A percentile compares a stretch with the other conserved stretches of the same genome.
Evolutionary conservation across 2,329 filamentous ascomycete species (phyloP).

Genomic region (Fusarium caatingaense): DNA sequence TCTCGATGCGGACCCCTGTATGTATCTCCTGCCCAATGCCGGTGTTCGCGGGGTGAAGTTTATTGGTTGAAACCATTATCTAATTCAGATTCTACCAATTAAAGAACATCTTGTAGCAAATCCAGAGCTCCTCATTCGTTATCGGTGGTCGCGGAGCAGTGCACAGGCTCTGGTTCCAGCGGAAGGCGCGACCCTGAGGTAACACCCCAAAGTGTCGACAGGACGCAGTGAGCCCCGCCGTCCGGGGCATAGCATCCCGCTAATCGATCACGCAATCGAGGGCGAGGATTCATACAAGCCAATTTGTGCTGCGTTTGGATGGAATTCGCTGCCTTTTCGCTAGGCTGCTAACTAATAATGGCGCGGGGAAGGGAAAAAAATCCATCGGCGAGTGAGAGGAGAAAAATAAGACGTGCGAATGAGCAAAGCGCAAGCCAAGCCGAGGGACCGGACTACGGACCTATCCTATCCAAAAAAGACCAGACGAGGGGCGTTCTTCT

Average conservation of each 20-base stretch:
- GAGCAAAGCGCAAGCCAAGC: constrained; percentile 34
- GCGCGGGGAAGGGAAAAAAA: constrained; percentile 48
- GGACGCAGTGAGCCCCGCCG: constrained; percentile 42
- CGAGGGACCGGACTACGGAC: constrained; percentile 33
- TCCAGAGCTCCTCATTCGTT: constrained; percentile 43
- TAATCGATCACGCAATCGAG: constrained; percentile 50
- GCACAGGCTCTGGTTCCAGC: constrained; percentile 29
- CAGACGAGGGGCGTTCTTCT: constrained; percentile 33
- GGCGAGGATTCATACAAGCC: constrained; percentile 48
- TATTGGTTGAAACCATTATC: constrained; percentile 29
- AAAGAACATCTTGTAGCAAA: constrained; percentile 36
- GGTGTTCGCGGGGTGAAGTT: constrained; percentile 23
- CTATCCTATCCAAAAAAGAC: constrained; percentile 1
- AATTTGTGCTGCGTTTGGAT: constrained; percentile 34
- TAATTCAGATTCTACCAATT: constrained; percentile 19
- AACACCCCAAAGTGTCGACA: constrained; percentile 32
- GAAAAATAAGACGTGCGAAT: constrained; percentile 41
- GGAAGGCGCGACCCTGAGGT: constrained; percentile 39
- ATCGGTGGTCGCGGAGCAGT: constrained; percentile 42
- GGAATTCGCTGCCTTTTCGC: constrained; percentile 28
- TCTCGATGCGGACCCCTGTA: constrained; percentile 21
- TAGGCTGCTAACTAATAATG: constrained; percentile 24
- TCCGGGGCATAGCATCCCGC: constrained; percentile 47
- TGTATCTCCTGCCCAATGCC: constrained; percentile 31
- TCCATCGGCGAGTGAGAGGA: constrained; percentile 35